Base-by-base conservation (phyloP, 768 basidiomycete genomes). In the Kwoniella bestiolae region DNA sequence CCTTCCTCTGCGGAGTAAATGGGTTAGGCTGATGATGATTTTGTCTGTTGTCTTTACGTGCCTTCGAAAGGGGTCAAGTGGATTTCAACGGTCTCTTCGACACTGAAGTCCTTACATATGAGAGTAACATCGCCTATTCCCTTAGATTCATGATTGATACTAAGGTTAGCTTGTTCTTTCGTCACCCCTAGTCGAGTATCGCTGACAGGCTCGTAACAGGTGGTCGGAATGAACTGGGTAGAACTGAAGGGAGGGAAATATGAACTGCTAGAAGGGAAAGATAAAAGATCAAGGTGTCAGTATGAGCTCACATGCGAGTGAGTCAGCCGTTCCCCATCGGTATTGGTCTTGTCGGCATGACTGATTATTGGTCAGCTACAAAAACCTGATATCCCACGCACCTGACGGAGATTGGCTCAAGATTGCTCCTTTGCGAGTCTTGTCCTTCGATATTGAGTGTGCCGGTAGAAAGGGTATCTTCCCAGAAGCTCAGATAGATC, bases 161-260 rank as follows among this genome's bases (percentile, higher is more conserved):
- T 5, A 89, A 93, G 85, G 94, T 92, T 23, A 23, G 79, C 70
- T 68, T 4, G 1, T 34, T n/a, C 8, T 23, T 44, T n/a, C n/a
- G n/a, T n/a, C n/a, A 16, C 9, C n/a, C 25, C 21, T n/a, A 28
- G 26, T 50, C 47, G 47, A 65, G 57, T 28, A 55, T n/a, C 4
- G n/a, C 47, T 23, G 58, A 28, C 56, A 45, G 18, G 11, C 46
- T 71, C 34, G 64, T 52, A 2, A 21, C 68, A 94, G 91, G 88
- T 99, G 31, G 89, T 94, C 53, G 96, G 96, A 8, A 98, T 99
- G 96, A 98, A 97, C 78, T 99, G 96, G 95, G 90, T 99, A 57
- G 93, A 98, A 82, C 83, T 96, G 8, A 90, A 90, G 4, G 87
- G 90, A 3, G 91, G 91, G 2, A 87, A 87, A 70, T 99, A 96